Conservation (phyloP, 78 protist species). For the Dictyostelium intermedium region DNA sequence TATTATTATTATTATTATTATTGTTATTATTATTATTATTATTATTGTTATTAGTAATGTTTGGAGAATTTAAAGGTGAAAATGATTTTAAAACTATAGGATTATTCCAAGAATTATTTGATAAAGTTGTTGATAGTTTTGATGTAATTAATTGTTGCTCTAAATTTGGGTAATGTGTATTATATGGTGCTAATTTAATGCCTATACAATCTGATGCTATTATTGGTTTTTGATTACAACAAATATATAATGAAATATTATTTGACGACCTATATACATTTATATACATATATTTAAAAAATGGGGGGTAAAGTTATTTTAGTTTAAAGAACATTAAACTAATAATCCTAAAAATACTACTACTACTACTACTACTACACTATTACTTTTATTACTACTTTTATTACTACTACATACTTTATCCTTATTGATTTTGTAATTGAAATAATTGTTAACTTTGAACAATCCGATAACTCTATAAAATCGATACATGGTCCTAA, state of each 20-base stretch:
- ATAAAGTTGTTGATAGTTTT: conserved; percentile 3
- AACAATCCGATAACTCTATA: conserved; percentile 41
- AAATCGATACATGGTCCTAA: conserved; percentile 64
- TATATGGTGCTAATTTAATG: conserved; percentile 56
- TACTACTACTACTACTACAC: too few relatives aligned
- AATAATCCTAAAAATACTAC: too few relatives aligned
- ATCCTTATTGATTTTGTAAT: conserved; percentile 58
- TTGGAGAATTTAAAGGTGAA: neutral
- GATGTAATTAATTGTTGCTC: conserved; percentile 30
- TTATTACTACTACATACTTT: too few relatives aligned
- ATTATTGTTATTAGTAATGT: neutral
- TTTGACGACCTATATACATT: conserved; percentile 48
- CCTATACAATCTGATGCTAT: conserved; percentile 33
- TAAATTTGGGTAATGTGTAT: conserved; percentile 68
- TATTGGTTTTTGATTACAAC: conserved; percentile 72
- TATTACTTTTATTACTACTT: too few relatives aligned
- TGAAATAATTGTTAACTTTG: conserved; percentile 37
- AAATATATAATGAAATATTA: conserved; percentile 26
- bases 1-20: neutral
- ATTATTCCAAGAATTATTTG: conserved; percentile 18
- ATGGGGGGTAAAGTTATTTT: too few relatives aligned
- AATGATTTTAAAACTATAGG: conserved; percentile 35
- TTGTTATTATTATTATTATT: neutral
- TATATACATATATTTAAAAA: too few relatives aligned
- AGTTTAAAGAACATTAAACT: too few relatives aligned